phyloP scores from a whole-genome alignment of 176 grass and related monocot genomes.

The Bothriochloa decipiens region DNA sequence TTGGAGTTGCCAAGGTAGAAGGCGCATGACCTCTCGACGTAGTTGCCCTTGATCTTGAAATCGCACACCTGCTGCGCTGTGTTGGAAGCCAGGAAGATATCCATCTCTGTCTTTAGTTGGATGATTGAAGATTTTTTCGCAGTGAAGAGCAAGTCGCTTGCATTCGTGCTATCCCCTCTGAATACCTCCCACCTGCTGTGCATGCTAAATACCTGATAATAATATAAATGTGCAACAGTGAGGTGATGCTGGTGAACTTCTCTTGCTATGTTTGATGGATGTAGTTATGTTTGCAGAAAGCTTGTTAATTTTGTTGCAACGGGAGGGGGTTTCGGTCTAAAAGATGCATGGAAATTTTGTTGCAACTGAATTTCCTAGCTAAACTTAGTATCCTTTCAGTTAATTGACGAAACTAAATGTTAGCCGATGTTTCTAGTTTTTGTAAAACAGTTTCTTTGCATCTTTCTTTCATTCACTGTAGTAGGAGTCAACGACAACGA shows the following conservation, averaged over 20 bases:
- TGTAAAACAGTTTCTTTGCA: too few species aligned
- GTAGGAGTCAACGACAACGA: too few species aligned
- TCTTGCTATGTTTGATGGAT: neutral
- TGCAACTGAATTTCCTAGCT: too few species aligned
- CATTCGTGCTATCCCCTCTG: slow-evolving; percentile 56
- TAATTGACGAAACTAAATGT: too few species aligned
- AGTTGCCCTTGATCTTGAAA: slow-evolving; percentile 16
- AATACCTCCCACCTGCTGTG: slow-evolving; percentile 67
- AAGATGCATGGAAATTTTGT: neutral
- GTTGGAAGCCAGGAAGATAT: slow-evolving; percentile 74
- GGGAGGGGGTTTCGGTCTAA: neutral
- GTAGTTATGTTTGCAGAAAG: neutral
- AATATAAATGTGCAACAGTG: neutral
- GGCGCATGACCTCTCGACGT: neutral
- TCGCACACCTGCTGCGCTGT: slow-evolving; percentile 18
- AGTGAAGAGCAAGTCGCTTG: slow-evolving; percentile 54
- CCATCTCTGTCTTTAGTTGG: slow-evolving; percentile 62
- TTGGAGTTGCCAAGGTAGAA: slow-evolving; percentile 6
- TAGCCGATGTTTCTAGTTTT: too few species aligned
- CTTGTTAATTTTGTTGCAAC: neutral
- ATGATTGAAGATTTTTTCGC: slow-evolving; percentile 60
- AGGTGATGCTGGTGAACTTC: neutral
- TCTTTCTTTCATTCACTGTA: too few species aligned
- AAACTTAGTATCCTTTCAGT: too few species aligned
- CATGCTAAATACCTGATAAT: slow-evolving; percentile 49